Conservation (phyloP, 202 grass and related monocot species). For the Schoenoplectus tabernaemontani region DNA sequence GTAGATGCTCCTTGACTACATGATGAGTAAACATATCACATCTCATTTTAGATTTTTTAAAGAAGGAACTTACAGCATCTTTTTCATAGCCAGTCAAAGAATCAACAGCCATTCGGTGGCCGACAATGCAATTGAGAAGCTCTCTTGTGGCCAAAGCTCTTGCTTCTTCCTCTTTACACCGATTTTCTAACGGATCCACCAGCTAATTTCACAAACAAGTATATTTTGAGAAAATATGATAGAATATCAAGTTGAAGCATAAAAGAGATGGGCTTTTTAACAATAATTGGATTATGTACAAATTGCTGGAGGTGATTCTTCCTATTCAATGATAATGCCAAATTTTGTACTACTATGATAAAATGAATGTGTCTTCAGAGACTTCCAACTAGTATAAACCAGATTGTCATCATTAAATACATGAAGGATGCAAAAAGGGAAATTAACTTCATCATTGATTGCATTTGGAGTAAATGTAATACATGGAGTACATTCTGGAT, state of each 20-base stretch:
- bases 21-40: background rate
- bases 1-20: background rate
- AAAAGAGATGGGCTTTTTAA: background rate
- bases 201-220: constrained; percentile 36
- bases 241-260: background rate
- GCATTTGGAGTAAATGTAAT: no score
- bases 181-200: constrained; percentile 91
- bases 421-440: no score
- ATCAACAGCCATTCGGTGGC: constrained; percentile 54
- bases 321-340: no score
- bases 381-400: no score
- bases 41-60: background rate
- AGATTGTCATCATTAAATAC: no score
- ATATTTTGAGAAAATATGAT: constrained; percentile 5
- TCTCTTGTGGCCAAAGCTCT: constrained; percentile 58
- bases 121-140: constrained; percentile 63
- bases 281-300: background rate
- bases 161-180: constrained; percentile 83
- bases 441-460: no score
- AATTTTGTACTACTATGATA: no score
- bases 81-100: constrained; percentile 42
- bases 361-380: no score
- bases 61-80: constrained; percentile 53
- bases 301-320: no score
- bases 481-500: no score